Conservation (phyloP, 208 protist genomes). For the Naegleria fowleri region DNA sequence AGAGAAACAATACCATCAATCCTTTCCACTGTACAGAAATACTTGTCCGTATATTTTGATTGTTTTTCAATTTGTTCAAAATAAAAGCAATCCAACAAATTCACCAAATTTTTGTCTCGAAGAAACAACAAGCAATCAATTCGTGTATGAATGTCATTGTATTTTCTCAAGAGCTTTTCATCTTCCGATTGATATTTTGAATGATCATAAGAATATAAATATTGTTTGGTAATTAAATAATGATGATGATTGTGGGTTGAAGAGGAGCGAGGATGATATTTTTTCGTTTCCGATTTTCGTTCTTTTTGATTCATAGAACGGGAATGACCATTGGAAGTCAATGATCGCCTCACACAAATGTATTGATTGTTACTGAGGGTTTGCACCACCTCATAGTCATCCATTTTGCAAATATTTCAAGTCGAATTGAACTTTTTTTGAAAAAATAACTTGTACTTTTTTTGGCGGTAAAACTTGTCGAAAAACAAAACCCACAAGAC, state of each 20-base stretch:
- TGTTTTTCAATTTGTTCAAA: not conserved
- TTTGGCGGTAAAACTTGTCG: too few species aligned
- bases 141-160: not conserved
- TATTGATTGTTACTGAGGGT: not conserved
- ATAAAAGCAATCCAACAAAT: slow-evolving; percentile 16
- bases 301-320: not conserved
- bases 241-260: not conserved
- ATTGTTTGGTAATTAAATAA: not conserved
- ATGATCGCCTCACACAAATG: not conserved
- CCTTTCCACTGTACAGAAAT: not conserved
- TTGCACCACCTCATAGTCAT: not conserved
- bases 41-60: not conserved
- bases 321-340: not conserved
- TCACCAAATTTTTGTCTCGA: not conserved
- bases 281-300: not conserved
- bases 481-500: too few species aligned
- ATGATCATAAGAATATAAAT: not conserved
- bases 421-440: too few species aligned
- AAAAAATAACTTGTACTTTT: too few species aligned
- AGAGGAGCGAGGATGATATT: not conserved
- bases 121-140: slow-evolving; percentile 11
- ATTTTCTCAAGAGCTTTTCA: not conserved
- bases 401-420: not conserved
- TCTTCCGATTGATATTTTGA: not conserved
- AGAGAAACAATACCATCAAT: not conserved